Evolutionary conservation across 805 yeast species (phyloP).

Genomic region (Metschnikowia kunwiensis): DNA sequence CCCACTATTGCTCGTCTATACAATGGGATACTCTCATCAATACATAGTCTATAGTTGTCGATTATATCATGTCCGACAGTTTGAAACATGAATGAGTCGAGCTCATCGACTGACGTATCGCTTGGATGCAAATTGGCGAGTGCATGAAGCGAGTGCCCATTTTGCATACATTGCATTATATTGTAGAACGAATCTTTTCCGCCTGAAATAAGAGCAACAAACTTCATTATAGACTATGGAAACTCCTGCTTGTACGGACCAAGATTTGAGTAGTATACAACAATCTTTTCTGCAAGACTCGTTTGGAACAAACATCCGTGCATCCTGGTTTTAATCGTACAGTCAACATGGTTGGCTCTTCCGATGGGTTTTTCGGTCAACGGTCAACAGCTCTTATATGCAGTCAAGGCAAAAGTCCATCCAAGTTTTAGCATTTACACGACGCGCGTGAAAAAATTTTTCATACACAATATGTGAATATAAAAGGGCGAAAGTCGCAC

Average conservation of each 20-base stretch:
- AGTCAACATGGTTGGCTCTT: no score
- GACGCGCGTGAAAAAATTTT: conserved; percentile 14
- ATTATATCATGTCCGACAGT: conserved; percentile 91
- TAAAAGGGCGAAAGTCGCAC: conserved; percentile 7
- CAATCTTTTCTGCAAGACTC: no score
- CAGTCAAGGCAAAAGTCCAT: no score
- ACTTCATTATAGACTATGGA: conserved; percentile 77
- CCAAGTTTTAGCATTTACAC: conserved; percentile 4
- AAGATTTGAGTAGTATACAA: no score
- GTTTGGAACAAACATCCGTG: no score
- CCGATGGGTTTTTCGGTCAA: no score
- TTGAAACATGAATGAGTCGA: conserved; percentile 96
- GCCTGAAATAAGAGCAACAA: conserved; percentile 88
- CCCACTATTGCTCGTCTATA: conserved; percentile 68
- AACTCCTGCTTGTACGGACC: no score
- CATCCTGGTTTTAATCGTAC: no score
- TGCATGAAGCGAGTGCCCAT: conserved; percentile 84
- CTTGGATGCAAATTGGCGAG: conserved; percentile 80
- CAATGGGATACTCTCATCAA: conserved; percentile 64
- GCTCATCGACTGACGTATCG: conserved; percentile 44
- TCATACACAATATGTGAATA: conserved; percentile 2
- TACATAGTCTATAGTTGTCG: conserved; percentile 59
- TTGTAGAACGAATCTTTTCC: conserved; percentile 96
- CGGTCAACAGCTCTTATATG: no score
- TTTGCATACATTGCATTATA: conserved; percentile 75